Percentiles rank a stretch among this genome's conserved stretches.
phyloP scores from a whole-genome alignment of 2,329 filamentous ascomycete species.

The Stachybotrys chartarum region DNA sequence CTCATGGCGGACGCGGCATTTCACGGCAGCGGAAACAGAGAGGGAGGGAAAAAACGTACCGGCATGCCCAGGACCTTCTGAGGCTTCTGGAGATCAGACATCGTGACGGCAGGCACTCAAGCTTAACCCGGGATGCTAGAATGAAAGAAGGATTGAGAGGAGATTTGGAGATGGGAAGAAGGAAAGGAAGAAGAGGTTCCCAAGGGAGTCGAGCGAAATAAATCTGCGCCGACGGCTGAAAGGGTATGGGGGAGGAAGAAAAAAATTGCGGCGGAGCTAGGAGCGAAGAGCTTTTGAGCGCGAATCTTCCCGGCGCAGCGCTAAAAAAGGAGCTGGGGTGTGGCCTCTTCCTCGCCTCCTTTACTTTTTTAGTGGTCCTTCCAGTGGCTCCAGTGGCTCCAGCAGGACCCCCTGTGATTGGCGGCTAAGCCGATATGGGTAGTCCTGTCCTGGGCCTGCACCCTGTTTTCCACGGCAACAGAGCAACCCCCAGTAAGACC shows the following conservation, averaged over 20 bases:
- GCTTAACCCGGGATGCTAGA: constrained; percentile 34
- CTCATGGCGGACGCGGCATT: constrained; percentile 21
- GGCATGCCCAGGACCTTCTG: constrained; percentile 60
- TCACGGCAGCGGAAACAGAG: constrained; percentile 10
- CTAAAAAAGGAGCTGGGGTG: constrained; percentile 20
- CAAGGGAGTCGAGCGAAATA: constrained; percentile 32
- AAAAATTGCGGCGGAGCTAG: constrained; percentile 44
- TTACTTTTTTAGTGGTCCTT: constrained; percentile 1
- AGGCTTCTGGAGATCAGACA: constrained; percentile 38
- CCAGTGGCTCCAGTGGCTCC: constrained; percentile 2
- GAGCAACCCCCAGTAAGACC: constrained; percentile 4
- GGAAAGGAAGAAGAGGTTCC: constrained; percentile 31
- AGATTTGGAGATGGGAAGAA: constrained; percentile 43
- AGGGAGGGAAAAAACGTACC: constrained; percentile 38
- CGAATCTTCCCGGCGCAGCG: constrained; percentile 43
- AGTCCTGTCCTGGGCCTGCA: neutral
- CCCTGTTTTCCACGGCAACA: constrained; percentile 23
- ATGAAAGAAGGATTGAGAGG: constrained; percentile 53
- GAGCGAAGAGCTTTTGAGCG: constrained; percentile 41
- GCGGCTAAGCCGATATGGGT: constrained; percentile 6
- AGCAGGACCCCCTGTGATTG: neutral
- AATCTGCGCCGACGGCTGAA: constrained; percentile 38
- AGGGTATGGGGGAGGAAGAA: constrained; percentile 33
- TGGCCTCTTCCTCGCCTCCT: constrained; percentile 6
- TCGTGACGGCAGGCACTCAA: constrained; percentile 34